These are phyloP conservation scores for Candida gigantensis DNA, from an alignment of 1,139 yeast genomes.

Conservation along the genomic window DNA sequence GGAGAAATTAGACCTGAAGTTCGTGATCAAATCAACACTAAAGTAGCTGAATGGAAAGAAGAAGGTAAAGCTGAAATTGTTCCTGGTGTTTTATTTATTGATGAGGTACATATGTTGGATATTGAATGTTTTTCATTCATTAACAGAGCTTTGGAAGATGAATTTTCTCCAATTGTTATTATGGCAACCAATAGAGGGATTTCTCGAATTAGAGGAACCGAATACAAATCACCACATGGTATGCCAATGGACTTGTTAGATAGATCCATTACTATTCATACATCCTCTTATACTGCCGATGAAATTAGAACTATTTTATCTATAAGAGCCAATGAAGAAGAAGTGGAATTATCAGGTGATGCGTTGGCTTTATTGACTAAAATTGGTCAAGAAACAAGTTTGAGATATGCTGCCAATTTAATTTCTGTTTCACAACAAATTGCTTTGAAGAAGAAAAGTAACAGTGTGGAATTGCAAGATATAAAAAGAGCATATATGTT, in stretches of 20 bases:
- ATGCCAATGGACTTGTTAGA: constrained; percentile 92
- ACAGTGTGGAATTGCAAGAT: constrained; percentile 74
- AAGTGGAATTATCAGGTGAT: constrained; percentile 79
- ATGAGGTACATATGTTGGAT: constrained; percentile 98
- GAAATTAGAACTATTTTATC: constrained; percentile 85
- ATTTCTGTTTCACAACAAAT: constrained; percentile 87
- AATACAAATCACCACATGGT: constrained; percentile 94
- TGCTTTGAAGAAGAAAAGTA: constrained; percentile 76
- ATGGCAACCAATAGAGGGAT: constrained; percentile 99
- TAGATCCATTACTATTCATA: constrained; percentile 89
- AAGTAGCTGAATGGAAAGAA: constrained; percentile 98
- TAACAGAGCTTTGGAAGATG: constrained; percentile 96
- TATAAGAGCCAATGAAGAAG: constrained; percentile 96
- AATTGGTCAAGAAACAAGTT: constrained; percentile 88
- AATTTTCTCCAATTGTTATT: constrained; percentile 92
- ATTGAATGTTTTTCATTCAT: constrained; percentile 95
- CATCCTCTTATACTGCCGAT: constrained; percentile 70
- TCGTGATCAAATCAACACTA: constrained; percentile 93
- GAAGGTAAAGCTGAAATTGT: constrained; percentile 98
- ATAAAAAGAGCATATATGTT: constrained; percentile 84
- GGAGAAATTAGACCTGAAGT: constrained; percentile 97
- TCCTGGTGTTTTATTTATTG: constrained; percentile 98
- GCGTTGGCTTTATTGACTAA: constrained; percentile 89
- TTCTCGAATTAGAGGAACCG: constrained; percentile 89
- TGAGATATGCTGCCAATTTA: constrained; percentile 90